Evolutionary conservation across 2,329 filamentous ascomycete species (phyloP).

Genomic region (Cladophialophora bantiana): DNA sequence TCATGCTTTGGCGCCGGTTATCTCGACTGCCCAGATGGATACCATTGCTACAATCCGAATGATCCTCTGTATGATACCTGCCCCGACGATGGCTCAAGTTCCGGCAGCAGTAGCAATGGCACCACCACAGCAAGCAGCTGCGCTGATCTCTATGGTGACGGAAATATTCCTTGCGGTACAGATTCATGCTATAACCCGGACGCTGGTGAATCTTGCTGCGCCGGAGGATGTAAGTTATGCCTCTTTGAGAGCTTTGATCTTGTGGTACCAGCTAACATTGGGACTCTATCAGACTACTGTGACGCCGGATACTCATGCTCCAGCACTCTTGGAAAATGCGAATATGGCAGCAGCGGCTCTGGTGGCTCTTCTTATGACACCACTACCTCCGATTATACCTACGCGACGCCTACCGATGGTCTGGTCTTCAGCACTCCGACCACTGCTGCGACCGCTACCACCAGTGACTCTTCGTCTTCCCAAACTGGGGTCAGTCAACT

Average conservation of each 20-base stretch:
- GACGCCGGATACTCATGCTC: slow-evolving; percentile 26
- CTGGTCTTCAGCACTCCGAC: neutral
- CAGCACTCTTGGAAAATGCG: slow-evolving; percentile 27
- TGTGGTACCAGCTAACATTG: neutral
- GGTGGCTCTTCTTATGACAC: slow-evolving; percentile 8
- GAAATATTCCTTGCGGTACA: slow-evolving; percentile 24
- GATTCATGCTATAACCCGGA: slow-evolving; percentile 33
- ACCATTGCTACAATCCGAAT: slow-evolving; percentile 34
- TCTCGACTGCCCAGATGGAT: slow-evolving; percentile 31
- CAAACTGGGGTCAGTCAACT: neutral
- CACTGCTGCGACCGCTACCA: slow-evolving; percentile 2
- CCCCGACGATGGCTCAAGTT: slow-evolving; percentile 24
- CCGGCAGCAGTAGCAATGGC: slow-evolving; percentile 4
- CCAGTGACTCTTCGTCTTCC: neutral
- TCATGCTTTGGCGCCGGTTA: slow-evolving; percentile 34
- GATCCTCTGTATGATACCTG: slow-evolving; percentile 36
- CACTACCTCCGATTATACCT: slow-evolving; percentile 2
- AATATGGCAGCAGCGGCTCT: slow-evolving; percentile 1
- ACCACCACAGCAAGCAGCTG: slow-evolving; percentile 13
- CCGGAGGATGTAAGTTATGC: slow-evolving; percentile 26
- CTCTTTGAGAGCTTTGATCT: neutral
- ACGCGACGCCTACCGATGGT: slow-evolving; percentile 10
- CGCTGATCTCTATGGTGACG: slow-evolving; percentile 19
- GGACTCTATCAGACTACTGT: slow-evolving; percentile 27
- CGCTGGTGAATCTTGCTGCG: slow-evolving; percentile 25